Conservation (phyloP, 768 basidiomycete species). For the Hygrocybe punicea region DNA sequence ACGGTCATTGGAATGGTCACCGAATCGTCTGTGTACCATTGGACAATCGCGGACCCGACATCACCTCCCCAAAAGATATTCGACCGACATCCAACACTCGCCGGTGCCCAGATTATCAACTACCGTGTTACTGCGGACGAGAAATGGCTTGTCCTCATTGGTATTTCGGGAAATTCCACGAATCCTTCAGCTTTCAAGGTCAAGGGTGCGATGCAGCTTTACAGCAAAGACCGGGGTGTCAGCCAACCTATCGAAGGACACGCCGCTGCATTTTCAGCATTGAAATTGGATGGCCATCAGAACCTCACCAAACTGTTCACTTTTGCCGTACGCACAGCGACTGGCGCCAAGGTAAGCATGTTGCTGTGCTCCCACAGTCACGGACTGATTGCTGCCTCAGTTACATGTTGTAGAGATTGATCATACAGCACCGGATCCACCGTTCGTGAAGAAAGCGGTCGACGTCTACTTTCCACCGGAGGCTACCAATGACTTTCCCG, state of each 20-base stretch:
- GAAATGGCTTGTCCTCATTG: slow-evolving; percentile 96
- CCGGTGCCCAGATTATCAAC: slow-evolving; percentile 97
- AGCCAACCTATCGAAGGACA: slow-evolving; percentile 99
- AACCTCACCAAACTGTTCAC: slow-evolving; percentile 87
- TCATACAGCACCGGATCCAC: slow-evolving; percentile 86
- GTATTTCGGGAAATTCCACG: slow-evolving; percentile 87
- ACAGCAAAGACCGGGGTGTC: slow-evolving; percentile 87
- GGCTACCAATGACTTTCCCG: slow-evolving; percentile 97
- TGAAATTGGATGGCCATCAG: slow-evolving; percentile 87
- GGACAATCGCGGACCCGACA: slow-evolving; percentile 72
- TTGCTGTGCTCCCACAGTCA: not conserved
- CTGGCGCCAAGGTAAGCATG: slow-evolving; percentile 84
- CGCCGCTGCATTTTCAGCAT: slow-evolving; percentile 90
- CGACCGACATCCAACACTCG: slow-evolving; percentile 92
- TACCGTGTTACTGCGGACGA: slow-evolving; percentile 91
- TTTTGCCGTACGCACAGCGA: slow-evolving; percentile 94
- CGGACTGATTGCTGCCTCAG: slow-evolving; percentile 40
- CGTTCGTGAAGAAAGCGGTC: slow-evolving; percentile 94
- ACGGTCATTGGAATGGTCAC: slow-evolving; percentile 93
- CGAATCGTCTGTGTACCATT: slow-evolving; percentile 88
- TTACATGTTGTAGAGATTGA: slow-evolving; percentile 98
- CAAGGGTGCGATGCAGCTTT: slow-evolving; percentile 97
- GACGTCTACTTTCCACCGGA: slow-evolving; percentile 99
- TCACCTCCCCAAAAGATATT: slow-evolving; percentile 89
- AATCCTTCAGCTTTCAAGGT: slow-evolving; percentile 98